Percentiles rank a stretch among this genome's conserved stretches.
Conservation (phyloP, 441 rosid genomes). For the Aquilaria agallochum region DNA sequence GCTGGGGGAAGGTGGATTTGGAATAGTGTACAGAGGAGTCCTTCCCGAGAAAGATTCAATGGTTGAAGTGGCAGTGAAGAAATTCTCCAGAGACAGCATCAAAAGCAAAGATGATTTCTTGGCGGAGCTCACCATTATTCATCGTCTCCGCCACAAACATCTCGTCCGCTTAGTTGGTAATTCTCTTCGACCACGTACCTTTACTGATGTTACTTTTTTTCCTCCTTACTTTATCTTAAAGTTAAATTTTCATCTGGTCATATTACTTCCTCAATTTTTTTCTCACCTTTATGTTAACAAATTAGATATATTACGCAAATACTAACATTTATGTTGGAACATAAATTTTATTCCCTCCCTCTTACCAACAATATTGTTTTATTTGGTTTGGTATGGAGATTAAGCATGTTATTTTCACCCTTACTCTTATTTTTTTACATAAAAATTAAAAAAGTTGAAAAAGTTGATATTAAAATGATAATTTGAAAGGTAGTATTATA, state of each 20-base stretch:
- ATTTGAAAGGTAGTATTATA: too few relatives aligned
- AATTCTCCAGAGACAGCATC: constrained; percentile 40
- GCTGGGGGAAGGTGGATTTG: constrained; percentile 59
- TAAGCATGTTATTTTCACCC: too few relatives aligned
- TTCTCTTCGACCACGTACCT: background rate
- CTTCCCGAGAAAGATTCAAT: constrained; percentile 8
- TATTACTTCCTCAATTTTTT: background rate
- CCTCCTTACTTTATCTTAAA: background rate
- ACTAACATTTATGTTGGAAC: too few relatives aligned
- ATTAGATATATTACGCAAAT: too few relatives aligned
- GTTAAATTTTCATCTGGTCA: background rate
- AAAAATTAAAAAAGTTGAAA: too few relatives aligned
- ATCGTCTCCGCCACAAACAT: constrained; percentile 51
- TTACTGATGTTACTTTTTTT: background rate
- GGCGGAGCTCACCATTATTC: constrained; percentile 52
- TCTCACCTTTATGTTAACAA: background rate
- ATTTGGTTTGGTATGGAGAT: too few relatives aligned
- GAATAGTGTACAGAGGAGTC: constrained; percentile 46
- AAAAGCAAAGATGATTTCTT: constrained; percentile 53
- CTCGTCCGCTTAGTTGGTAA: constrained; percentile 53
- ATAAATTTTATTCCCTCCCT: too few relatives aligned
- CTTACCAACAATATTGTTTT: too few relatives aligned
- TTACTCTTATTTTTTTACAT: too few relatives aligned
- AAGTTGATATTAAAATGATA: too few relatives aligned
- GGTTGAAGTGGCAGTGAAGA: constrained; percentile 43